phyloP scores from a whole-genome alignment of 345 rosid genomes.

The Aquilaria sinensis region DNA sequence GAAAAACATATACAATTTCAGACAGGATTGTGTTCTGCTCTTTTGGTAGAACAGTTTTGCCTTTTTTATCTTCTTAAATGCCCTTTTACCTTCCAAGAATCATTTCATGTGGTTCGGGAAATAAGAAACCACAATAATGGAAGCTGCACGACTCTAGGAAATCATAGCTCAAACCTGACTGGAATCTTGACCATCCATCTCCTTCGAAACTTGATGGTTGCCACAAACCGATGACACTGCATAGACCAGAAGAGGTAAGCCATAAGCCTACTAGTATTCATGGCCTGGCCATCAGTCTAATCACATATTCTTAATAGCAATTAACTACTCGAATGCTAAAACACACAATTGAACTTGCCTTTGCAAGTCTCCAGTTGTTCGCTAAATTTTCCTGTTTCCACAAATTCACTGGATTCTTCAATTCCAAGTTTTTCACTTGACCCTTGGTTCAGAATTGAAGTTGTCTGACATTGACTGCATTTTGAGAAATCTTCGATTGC shows the following conservation, averaged over 20 bases:
- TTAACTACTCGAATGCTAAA: not conserved
- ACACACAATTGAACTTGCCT: conserved; percentile 19
- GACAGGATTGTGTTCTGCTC: not conserved
- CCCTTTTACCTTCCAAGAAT: no score
- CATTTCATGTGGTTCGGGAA: not conserved
- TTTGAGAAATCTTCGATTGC: conserved; percentile 9
- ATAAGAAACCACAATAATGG: not conserved
- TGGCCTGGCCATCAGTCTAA: not conserved
- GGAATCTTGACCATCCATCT: conserved; percentile 15
- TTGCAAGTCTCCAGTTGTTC: conserved; percentile 10
- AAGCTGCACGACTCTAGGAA: not conserved
- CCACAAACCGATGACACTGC: conserved; percentile 21
- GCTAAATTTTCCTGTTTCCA: conserved; percentile 2
- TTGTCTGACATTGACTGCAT: not conserved
- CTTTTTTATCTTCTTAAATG: no score
- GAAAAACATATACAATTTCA: no score
- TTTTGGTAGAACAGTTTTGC: not conserved
- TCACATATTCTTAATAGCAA: not conserved
- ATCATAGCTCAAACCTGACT: conserved; percentile 23
- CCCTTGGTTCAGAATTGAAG: conserved; percentile 16
- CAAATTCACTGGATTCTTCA: conserved; percentile 16
- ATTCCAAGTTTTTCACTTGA: conserved; percentile 14
- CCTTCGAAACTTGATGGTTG: conserved; percentile 13
- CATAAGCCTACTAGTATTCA: not conserved
- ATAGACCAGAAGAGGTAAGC: conserved; percentile 7